These are phyloP conservation scores for Suillus paluster DNA, from an alignment of 768 basidiomycete species.

Conservation along the genomic window DNA sequence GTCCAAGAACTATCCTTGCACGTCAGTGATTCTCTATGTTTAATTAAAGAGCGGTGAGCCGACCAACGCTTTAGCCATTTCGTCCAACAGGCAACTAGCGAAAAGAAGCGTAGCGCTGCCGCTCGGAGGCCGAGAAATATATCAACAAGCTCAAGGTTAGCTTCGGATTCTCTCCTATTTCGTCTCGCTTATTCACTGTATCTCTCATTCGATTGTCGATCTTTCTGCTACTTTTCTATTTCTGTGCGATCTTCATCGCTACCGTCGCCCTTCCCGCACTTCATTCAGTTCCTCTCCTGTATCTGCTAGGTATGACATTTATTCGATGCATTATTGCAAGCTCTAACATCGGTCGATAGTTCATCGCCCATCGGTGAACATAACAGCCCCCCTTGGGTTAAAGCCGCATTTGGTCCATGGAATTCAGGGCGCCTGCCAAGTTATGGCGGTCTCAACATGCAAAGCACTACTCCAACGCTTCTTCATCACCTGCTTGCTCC, in stretches of 20 bases:
- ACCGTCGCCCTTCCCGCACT: not conserved
- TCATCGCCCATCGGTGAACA: slow-evolving; percentile 33
- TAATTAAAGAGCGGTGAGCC: slow-evolving; percentile 23
- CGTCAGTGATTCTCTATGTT: slow-evolving; percentile 55
- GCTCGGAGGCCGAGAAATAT: slow-evolving; percentile 69
- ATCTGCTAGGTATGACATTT: slow-evolving; percentile 42
- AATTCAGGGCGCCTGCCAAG: slow-evolving; percentile 32
- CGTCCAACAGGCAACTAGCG: slow-evolving; percentile 84
- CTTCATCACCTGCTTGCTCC: slow-evolving; percentile 77
- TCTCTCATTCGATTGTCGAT: slow-evolving; percentile 4
- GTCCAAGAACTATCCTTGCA: slow-evolving; percentile 91
- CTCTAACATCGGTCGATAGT: slow-evolving; percentile 32
- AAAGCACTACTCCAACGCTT: slow-evolving; percentile 68
- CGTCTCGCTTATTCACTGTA: slow-evolving; percentile 14
- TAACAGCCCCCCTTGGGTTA: slow-evolving; percentile 32
- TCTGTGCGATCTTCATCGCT: not conserved
- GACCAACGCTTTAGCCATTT: slow-evolving; percentile 55
- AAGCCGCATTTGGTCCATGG: slow-evolving; percentile 30
- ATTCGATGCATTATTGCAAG: slow-evolving; percentile 25
- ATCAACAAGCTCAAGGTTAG: slow-evolving; percentile 54
- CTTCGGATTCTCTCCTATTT: slow-evolving; percentile 14
- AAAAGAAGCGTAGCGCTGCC: slow-evolving; percentile 72
- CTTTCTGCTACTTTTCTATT: not conserved
- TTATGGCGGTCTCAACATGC: slow-evolving; percentile 55
- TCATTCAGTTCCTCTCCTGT: slow-evolving; percentile 29